These are phyloP conservation scores for Candida michaelii DNA, from an alignment of 805 yeast species.

Conservation along the genomic window DNA sequence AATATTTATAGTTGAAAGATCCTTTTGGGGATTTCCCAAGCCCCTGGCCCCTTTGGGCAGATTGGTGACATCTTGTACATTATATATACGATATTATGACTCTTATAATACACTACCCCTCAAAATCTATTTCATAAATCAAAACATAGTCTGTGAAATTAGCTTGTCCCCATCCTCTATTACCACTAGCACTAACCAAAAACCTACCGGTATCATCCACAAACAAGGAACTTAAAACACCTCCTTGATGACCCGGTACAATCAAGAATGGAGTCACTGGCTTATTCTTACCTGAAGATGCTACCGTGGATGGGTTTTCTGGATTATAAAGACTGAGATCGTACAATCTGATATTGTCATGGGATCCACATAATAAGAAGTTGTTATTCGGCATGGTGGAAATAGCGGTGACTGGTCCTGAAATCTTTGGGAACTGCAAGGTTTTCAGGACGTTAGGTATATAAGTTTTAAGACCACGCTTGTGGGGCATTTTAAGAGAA, in stretches of 20 bases:
- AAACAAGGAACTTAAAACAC: constrained; percentile 70
- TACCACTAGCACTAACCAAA: constrained; percentile 89
- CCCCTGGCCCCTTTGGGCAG: too few relatives aligned
- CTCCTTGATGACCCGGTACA: constrained; percentile 96
- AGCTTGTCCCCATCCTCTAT: constrained; percentile 91
- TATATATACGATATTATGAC: neutral
- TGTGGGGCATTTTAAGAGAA: constrained; percentile 58
- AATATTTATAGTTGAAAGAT: too few relatives aligned
- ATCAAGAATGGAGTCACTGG: constrained; percentile 76
- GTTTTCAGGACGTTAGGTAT: constrained; percentile 52
- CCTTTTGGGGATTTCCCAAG: too few relatives aligned
- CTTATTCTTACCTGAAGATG: constrained; percentile 23
- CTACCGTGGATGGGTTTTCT: constrained; percentile 20
- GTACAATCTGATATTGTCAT: constrained; percentile 85
- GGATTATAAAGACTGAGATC: constrained; percentile 56
- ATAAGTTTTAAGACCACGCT: constrained; percentile 15
- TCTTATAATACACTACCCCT: constrained; percentile 7
- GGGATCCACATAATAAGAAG: constrained; percentile 83
- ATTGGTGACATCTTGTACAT: neutral
- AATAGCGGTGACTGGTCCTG: constrained; percentile 88
- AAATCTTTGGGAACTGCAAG: constrained; percentile 76
- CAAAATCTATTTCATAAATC: constrained; percentile 71
- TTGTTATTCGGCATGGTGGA: constrained; percentile 76
- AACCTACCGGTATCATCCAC: constrained; percentile 88
- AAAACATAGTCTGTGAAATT: constrained; percentile 75